Conservation (phyloP, 352 stramenopile species). For the Globisporangium alternatum region DNA sequence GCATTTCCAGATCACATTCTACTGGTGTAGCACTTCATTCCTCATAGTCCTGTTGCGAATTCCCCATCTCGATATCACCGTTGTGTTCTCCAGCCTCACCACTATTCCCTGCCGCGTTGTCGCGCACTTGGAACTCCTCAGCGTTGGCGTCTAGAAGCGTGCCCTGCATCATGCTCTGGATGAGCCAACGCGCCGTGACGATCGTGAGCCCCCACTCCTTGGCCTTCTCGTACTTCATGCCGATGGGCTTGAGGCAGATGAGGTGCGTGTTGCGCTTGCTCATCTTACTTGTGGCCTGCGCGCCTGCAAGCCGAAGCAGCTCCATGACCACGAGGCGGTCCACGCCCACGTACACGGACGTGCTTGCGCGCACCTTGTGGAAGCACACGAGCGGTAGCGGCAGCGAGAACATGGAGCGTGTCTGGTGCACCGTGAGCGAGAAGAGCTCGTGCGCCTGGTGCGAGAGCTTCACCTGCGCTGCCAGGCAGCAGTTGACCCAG, state of each 20-base stretch:
- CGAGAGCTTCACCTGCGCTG: slow-evolving; percentile 37
- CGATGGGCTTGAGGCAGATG: slow-evolving; percentile 45
- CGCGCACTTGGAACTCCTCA: slow-evolving; percentile 24
- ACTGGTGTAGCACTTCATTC: background rate
- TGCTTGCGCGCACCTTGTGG: slow-evolving; percentile 40
- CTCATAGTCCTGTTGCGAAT: background rate
- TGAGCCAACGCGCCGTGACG: slow-evolving; percentile 64
- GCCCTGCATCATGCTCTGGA: slow-evolving; percentile 54
- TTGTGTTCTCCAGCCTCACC: background rate
- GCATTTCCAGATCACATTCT: background rate
- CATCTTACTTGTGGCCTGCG: slow-evolving; percentile 45
- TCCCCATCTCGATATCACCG: background rate
- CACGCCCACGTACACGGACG: slow-evolving; percentile 59
- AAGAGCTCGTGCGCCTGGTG: slow-evolving; percentile 56
- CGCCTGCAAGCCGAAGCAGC: slow-evolving; percentile 53
- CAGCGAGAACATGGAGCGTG: slow-evolving; percentile 42
- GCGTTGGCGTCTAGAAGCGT: slow-evolving; percentile 28
- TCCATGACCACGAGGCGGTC: slow-evolving; percentile 62
- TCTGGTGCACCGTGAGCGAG: slow-evolving; percentile 29
- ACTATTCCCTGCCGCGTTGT: background rate
- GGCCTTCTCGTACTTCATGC: slow-evolving; percentile 67
- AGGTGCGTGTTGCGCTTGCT: slow-evolving; percentile 64
- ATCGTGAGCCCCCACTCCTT: slow-evolving; percentile 45
- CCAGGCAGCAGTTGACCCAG: slow-evolving; percentile 70
- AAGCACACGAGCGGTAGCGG: slow-evolving; percentile 53